phyloP scores from a whole-genome alignment of 768 basidiomycete species.

The Mycena latifolia region DNA sequence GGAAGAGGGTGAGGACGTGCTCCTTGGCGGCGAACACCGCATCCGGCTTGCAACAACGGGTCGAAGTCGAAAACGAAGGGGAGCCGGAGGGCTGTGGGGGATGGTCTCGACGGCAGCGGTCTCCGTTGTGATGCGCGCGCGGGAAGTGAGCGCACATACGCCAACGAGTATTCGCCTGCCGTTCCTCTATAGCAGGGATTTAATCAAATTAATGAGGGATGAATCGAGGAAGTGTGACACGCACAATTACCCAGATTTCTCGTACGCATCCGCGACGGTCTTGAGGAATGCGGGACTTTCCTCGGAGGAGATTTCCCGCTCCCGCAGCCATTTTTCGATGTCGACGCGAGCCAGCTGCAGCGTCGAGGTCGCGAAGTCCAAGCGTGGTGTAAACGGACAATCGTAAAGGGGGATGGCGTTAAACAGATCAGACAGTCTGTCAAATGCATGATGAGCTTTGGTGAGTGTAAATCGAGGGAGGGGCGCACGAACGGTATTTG shows the following conservation, averaged over 20 bases:
- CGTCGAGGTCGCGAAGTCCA: constrained; percentile 71
- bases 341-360: constrained; percentile 66
- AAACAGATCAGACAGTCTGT: constrained; percentile 85
- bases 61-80: constrained; percentile 86
- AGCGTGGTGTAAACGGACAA: constrained; percentile 72
- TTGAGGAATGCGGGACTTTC: constrained; percentile 78
- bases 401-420: constrained; percentile 79
- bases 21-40: constrained; percentile 74
- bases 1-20: constrained; percentile 82
- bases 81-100: constrained; percentile 71
- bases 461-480: constrained; percentile 11
- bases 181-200: constrained; percentile 55
- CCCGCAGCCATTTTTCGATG: constrained; percentile 82
- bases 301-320: constrained; percentile 76
- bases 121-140: constrained; percentile 63
- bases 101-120: constrained; percentile 72
- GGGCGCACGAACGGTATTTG: constrained; percentile 82
- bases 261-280: constrained; percentile 68
- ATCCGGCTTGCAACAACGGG: constrained; percentile 80
- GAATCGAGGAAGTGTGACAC: constrained; percentile 43
- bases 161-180: constrained; percentile 74
- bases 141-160: constrained; percentile 72
- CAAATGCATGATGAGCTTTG: constrained; percentile 28
- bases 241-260: constrained; percentile 70
- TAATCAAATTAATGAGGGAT: constrained; percentile 3